A percentile compares a stretch with the other conserved stretches of the same genome.
Conservation (phyloP, 805 yeast genomes). For the Maudiozyma barnettii region DNA sequence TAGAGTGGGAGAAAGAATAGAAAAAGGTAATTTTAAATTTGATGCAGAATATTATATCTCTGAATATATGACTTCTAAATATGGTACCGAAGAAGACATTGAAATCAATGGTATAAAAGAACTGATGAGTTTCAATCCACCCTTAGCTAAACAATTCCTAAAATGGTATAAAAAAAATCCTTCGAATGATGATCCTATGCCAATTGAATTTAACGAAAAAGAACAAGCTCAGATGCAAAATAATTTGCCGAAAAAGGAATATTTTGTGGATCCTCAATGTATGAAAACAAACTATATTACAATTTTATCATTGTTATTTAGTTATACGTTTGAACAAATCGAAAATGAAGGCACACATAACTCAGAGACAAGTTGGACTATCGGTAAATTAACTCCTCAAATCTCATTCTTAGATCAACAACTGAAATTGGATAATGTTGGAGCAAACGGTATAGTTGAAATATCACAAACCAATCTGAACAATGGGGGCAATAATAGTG, state of each 20-base stretch:
- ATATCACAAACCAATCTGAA: neutral
- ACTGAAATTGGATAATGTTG: slow-evolving; percentile 29
- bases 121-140: slow-evolving; percentile 45
- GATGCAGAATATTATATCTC: slow-evolving; percentile 86
- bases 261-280: slow-evolving; percentile 36
- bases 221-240: slow-evolving; percentile 61
- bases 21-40: slow-evolving; percentile 63
- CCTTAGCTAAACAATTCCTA: slow-evolving; percentile 35
- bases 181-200: slow-evolving; percentile 27
- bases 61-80: slow-evolving; percentile 56
- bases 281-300: slow-evolving; percentile 51
- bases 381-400: slow-evolving; percentile 81
- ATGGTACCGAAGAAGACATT: slow-evolving; percentile 47
- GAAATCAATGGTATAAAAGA: slow-evolving; percentile 33
- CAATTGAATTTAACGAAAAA: slow-evolving; percentile 44
- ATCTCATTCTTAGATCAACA: slow-evolving; percentile 60
- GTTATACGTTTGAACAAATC: slow-evolving; percentile 65
- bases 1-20: slow-evolving; percentile 55
- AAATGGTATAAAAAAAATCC: slow-evolving; percentile 39
- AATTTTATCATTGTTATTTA: slow-evolving; percentile 58
- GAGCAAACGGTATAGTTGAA: neutral
- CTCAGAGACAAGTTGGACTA: slow-evolving; percentile 88
- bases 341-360: slow-evolving; percentile 63
- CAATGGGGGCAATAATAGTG: slow-evolving; percentile 4
- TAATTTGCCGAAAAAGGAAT: slow-evolving; percentile 51